Percentiles rank a stretch among this genome's conserved stretches.
Evolutionary conservation across 2,329 filamentous ascomycete species (phyloP).

Genomic region (Myriosclerotinia curreyana): DNA sequence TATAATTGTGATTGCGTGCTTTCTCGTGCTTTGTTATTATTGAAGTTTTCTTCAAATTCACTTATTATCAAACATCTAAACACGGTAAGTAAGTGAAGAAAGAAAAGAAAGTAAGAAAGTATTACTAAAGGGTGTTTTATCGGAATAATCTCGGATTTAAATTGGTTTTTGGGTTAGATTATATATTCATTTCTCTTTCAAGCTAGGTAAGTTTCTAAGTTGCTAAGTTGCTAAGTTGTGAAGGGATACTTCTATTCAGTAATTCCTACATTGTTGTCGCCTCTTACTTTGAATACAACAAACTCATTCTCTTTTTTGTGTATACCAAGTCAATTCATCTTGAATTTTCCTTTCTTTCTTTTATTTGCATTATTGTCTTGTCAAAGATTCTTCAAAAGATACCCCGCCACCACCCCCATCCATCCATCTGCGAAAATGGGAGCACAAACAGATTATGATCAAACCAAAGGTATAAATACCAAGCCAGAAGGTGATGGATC

Average conservation of each 20-base stretch:
- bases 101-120: not conserved
- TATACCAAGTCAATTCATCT: slow-evolving; percentile 12
- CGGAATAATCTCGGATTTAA: slow-evolving; percentile 9
- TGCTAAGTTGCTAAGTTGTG: too few species aligned
- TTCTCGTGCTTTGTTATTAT: slow-evolving; percentile 5
- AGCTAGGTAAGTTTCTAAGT: too few species aligned
- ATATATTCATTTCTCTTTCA: slow-evolving; percentile 16
- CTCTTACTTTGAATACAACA: not conserved
- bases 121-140: slow-evolving; percentile 18
- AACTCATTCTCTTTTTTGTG: not conserved
- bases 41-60: slow-evolving; percentile 7
- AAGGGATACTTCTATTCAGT: slow-evolving; percentile 7
- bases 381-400: slow-evolving; percentile 1
- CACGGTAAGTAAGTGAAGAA: slow-evolving; percentile 1
- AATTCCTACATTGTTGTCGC: not conserved
- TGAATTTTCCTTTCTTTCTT: slow-evolving; percentile 4
- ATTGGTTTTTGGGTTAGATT: slow-evolving; percentile 10
- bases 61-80: not conserved
- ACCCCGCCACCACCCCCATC: slow-evolving; percentile 14
- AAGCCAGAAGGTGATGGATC: slow-evolving; percentile 32
- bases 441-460: slow-evolving; percentile 31
- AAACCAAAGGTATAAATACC: slow-evolving; percentile 32
- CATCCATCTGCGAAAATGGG: slow-evolving; percentile 28
- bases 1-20: slow-evolving; percentile 14
- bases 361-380: not conserved